These are phyloP conservation scores for Wickerhamia fluorescens DNA, from an alignment of 805 yeast genomes.

Conservation along the genomic window DNA sequence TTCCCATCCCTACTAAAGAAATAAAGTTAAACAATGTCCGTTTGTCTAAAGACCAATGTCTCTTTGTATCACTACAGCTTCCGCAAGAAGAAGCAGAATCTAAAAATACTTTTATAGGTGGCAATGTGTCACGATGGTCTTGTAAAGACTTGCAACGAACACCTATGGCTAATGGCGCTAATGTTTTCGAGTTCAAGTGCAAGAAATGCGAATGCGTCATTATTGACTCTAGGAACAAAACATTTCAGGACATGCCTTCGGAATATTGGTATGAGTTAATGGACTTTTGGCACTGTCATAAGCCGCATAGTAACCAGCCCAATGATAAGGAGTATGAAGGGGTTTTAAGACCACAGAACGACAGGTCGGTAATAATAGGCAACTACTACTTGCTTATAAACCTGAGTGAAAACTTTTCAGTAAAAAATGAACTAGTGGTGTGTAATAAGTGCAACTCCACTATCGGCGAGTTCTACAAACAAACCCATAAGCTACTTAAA, in stretches of 20 bases:
- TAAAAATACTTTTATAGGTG: background rate
- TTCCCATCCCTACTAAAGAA: too few species aligned
- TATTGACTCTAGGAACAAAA: conserved; percentile 24
- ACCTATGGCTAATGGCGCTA: conserved; percentile 12
- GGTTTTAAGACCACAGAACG: conserved; percentile 35
- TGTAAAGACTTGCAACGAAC: conserved; percentile 34
- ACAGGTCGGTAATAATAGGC: conserved; percentile 44
- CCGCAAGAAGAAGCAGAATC: too few species aligned
- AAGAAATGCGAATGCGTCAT: conserved; percentile 19
- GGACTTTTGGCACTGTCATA: conserved; percentile 98
- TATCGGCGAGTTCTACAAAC: conserved; percentile 33
- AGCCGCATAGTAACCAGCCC: conserved; percentile 39
- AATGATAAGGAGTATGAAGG: conserved; percentile 29
- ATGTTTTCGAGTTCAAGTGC: conserved; percentile 27
- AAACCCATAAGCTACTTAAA: conserved; percentile 5
- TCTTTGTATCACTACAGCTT: too few species aligned
- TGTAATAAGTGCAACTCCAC: conserved; percentile 32
- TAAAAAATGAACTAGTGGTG: conserved; percentile 6
- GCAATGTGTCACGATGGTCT: conserved; percentile 34
- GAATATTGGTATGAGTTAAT: conserved; percentile 91
- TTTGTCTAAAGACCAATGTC: too few species aligned
- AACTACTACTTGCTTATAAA: conserved; percentile 45
- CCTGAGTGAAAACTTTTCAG: conserved; percentile 4
- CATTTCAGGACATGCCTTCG: conserved; percentile 69
- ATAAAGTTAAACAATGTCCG: too few species aligned